Evolutionary conservation across 148 eudicot genomes (phyloP).

Genomic region (Heliosperma pusillum): DNA sequence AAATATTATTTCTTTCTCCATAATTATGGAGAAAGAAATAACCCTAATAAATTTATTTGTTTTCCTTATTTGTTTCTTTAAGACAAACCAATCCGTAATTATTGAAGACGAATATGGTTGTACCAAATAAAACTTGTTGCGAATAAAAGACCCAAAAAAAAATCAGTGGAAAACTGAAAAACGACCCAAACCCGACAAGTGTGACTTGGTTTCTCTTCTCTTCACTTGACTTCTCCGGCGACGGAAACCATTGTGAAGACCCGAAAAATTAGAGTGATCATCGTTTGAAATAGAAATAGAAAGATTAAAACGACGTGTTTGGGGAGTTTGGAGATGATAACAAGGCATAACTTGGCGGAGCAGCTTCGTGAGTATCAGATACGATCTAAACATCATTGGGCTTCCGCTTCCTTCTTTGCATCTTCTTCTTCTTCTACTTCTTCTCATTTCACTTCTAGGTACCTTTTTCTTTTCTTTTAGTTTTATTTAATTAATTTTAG

Average conservation of each 20-base stretch:
- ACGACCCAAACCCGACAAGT: background rate
- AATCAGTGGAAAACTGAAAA: background rate
- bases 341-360: slow-evolving; percentile 89
- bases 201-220: background rate
- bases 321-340: slow-evolving; percentile 65
- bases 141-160: background rate
- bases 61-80: no score
- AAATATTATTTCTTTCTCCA: no score
- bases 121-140: no score
- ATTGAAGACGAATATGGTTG: no score
- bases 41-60: no score
- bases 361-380: slow-evolving; percentile 90
- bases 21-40: no score
- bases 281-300: no score
- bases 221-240: background rate
- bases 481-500: no score
- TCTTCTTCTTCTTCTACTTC: slow-evolving; percentile 14
- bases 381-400: slow-evolving; percentile 89
- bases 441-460: slow-evolving; percentile 62
- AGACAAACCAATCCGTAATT: no score
- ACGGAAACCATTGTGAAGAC: background rate
- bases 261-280: no score
- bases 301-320: slow-evolving; percentile 9
- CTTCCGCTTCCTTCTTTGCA: slow-evolving; percentile 75
- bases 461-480: background rate